Base-by-base conservation (phyloP, 2,329 filamentous ascomycete genomes). In the Beauveria pseudobassiana region DNA sequence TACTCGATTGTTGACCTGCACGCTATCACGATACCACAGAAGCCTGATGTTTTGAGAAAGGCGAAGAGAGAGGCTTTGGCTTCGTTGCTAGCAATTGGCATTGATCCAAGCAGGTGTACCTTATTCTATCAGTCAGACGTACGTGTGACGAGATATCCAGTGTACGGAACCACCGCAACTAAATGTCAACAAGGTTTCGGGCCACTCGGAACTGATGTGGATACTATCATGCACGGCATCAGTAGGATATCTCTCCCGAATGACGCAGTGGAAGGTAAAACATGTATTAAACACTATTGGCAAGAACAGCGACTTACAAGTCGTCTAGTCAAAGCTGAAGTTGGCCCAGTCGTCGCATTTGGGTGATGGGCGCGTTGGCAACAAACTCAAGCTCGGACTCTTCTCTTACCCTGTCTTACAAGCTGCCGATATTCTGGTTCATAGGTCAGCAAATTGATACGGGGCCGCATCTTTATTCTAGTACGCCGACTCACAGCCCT, bases 191-290 rank as follows among this genome's bases (percentile, higher is more conserved):
- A 52, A 90, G 85, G 87, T 93, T 2, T 80, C 86, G 20, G 87
- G 87, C 52, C 95, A 98, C 76, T 79, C 89, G 4, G 93, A 98
- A 74, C 81, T 99, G 65, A 96, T 96, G 90, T 99, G 95, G 95
- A 92, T 98, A 70, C 77, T 99, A 64, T 93, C 91, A 71, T 97
- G 93, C 67, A 89, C 90, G 58, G 90, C 95, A 26, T 93, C 90
- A 5, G 92, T 95, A 74, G 95, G 95, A 45, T 96, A 96, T 75
- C 78, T 99, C n/a, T 89, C 89, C 10, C 83, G 95, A n/a, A 99
- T 99, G 95, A 98, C 95, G 30, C 95, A 98, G 75, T 99, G 95
- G 93, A 99, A 99, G 86, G 91, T 91, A 63, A 54, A 55, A n/a
- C 43, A 49, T 26, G 3, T 14, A 56, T 18, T 2, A 10, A 20